Base-by-base conservation (phyloP, 2,329 filamentous ascomycete genomes). In the Pleoardoris graminearum region DNA sequence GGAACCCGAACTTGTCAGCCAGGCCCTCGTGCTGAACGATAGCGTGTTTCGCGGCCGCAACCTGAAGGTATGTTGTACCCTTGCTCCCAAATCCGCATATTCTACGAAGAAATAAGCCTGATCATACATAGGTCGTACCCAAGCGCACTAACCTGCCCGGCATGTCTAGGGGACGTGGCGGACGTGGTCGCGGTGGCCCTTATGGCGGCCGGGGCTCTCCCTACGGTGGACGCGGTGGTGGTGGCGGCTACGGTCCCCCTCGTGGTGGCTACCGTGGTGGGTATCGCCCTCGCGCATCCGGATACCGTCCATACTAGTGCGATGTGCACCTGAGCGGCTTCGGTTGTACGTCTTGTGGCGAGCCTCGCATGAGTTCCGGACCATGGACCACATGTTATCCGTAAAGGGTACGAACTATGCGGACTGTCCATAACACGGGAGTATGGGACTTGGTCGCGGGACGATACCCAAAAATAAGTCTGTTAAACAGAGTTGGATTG, bases 91-190 rank as follows among this genome's bases (percentile, higher is more conserved):
- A n/a, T n/a, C n/a, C n/a, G n/a, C n/a, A n/a, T n/a, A n/a, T n/a
- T n/a, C n/a, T n/a, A n/a, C n/a, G n/a, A n/a, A n/a, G 23, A 17
- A 22, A 19, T 35, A 33, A 53, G n/a, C n/a, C 64, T 70, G 47
- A 69, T 36, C 36, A 7, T 0, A 7, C 1, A 2, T 55, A 90
- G 87, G 87, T 90, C 51, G 85, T 87, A 19, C 93, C 94, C 29
- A 99, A 99, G 80, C 89, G 94, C 57, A 99, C 94, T 64, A 99
- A 99, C 72, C 80, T 99, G 48, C 94, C 94, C 1, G 94, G 94
- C 55, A 93, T 99, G 91, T 88, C 84, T 63, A 33, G 50, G 45
- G 50, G 50, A 35, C 86, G 93, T 59, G 91, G 91, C 51, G 48
- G 86, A 30, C 25, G 22, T 16, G 44, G 32, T 6, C 7, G 62